Evolutionary conservation across 2,329 filamentous ascomycete species (phyloP), one percentile per base, ranked within the genome.

Genomic region (Apiospora rasikravindrae): DNA sequence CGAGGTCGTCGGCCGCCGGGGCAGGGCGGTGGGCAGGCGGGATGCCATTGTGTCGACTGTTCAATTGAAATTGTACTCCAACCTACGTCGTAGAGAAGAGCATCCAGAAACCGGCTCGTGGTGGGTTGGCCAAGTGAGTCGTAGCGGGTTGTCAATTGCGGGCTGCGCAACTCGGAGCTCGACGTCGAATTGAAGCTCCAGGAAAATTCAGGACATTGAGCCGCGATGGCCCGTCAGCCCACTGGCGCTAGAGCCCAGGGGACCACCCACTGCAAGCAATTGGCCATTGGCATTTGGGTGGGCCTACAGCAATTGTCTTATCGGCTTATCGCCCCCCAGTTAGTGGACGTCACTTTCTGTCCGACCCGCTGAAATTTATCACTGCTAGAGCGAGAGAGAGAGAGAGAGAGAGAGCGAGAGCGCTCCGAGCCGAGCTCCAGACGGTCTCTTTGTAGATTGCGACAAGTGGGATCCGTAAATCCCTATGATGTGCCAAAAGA

Each of bases 1-100:
- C 16, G 67, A 42, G 69, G 69, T 69, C 22, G 72, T 70, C 8
- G 72, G 72, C 44, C 72, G 72, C 26, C 70, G 57, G 68, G 68
- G 45, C 45, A 69, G 68, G 22, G 68, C 47, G 29, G 45, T 24
- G 13, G 72, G 70, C 10, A 73, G 42, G 26, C 72, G 70, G 57
- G 70, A 45, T 61, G 72, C 72, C 72, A 73, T 73, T 53, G 70
- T 71, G 19, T 26, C 5, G 33, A 24, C 44, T 10, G 29, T 22
- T n/a, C 22, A 16, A 13, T 40, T 13, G 57, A 14, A 4, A 22
- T 40, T 19, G 19, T 19, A 11, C 40, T 64, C 4, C 33, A 19
- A n/a, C 19, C 33, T 8, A 6, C 2, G 33, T 14, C 6, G 19
- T 22, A 61, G 57, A 40, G 1, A 40, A 40, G 19, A n/a, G 33